Evolutionary conservation across 225 moss, liverwort and hornwort genomes (phyloP).

Genomic region (Marchantia paleacea): DNA sequence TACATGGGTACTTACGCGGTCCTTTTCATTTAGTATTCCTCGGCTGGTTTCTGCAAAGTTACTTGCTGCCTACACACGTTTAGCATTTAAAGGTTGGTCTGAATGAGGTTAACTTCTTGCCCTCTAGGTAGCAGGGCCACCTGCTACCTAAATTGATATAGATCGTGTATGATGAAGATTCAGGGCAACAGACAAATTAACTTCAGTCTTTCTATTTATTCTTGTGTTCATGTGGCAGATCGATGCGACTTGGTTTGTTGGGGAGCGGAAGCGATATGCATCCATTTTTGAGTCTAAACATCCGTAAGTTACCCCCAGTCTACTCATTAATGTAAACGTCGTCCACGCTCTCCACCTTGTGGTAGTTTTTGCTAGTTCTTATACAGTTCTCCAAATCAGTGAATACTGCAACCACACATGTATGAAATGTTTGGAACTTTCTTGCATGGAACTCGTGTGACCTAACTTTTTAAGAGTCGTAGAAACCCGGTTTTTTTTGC

Average conservation of each 20-base stretch:
- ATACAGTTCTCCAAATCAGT: no score
- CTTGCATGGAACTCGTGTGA: no score
- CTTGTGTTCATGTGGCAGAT: not conserved
- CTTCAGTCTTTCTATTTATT: not conserved
- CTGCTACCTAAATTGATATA: no score
- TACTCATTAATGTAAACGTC: not conserved
- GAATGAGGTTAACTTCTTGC: not conserved
- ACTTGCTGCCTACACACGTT: no score
- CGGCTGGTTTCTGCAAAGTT: no score
- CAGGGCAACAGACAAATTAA: not conserved
- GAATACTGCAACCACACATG: no score
- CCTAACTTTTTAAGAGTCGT: no score
- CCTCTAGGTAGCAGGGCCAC: not conserved
- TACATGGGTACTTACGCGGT: constrained; percentile 57
- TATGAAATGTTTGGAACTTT: no score
- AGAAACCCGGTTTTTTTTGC: no score
- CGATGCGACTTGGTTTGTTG: constrained; percentile 2
- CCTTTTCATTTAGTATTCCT: no score
- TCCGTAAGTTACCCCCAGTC: not conserved
- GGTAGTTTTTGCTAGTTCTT: not conserved
- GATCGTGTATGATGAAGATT: not conserved
- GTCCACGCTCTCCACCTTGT: not conserved
- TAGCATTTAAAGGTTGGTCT: not conserved
- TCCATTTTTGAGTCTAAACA: constrained; percentile 17
- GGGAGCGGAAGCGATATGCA: not conserved